Base-by-base conservation (phyloP, 768 basidiomycete species). In the Russula dissimulans region DNA sequence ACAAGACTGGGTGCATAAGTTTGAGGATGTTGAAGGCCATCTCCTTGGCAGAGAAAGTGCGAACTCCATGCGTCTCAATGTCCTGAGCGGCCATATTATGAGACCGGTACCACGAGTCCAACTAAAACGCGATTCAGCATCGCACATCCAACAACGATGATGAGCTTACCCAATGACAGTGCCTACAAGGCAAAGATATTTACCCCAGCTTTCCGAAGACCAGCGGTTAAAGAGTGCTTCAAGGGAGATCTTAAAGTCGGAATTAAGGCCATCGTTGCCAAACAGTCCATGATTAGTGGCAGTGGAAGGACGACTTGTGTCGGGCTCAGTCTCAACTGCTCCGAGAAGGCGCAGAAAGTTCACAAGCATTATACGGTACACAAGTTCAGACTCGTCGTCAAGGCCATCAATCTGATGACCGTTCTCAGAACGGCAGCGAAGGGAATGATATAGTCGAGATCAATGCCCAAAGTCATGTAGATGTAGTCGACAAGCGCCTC, bases 41-140 rank as follows among this genome's bases (percentile, higher is more conserved):
- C 22, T 26, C 22, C 22, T 26, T 2, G 1, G 22, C 22, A 26
- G 22, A 26, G 22, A 26, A 26, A 26, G 22, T 26, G 65, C 97
- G 85, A 60, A 97, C 91, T 63, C 97, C 97, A 63, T 88, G 81
- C 59, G 85, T 80, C 76, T 99, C 97, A 45, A 99, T 81, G 56
- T 93, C 92, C 60, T 95, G 90, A 29, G 97, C 93, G 54, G 97
- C 87, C 45, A 88, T 91, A 76, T 95, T 95, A 46, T 98, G 53
- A 99, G 76, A 59, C 95, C 95, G 10, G 97, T 99, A 38, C 97
- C 97, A 63, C 97, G 91, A 49, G 95, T 97, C 95, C 95, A 99
- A 38, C 91, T 92, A 61, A 3, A 61, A 45, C 36, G 49, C 9
- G 32, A 66, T 17, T 57, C 32, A 65, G 48, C 9, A n/a, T n/a